Evolutionary conservation across 352 stramenopile genomes (phyloP), one percentile per base, ranked within the genome.

Genomic region (Globisporangium splendens): DNA sequence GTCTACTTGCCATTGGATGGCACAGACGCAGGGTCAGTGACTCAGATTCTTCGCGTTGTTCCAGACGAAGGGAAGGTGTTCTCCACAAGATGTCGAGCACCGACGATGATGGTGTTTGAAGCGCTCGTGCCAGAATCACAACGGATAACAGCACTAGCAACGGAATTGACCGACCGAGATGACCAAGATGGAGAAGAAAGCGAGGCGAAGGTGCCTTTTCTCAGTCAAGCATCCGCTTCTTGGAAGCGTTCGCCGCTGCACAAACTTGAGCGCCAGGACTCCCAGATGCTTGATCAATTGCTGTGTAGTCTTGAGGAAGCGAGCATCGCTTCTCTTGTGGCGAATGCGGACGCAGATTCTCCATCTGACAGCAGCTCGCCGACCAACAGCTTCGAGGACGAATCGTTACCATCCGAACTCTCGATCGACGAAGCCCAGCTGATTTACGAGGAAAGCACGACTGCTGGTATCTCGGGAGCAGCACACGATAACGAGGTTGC

Each of bases 51-150:
- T 10, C 61, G 69, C 3, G 69, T 75, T 15, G 50, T 73, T 12
- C 48, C 62, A 0, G 33, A 62, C 10, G 69, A 77, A 54, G 67
- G 59, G 28, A 77, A 75, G 59, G 69, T 77, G 42, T 77, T 77
- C 14, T 77, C 69, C 1, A 77, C 69, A 1, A 48, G 67, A 0
- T 62, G 59, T 14, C 63, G 69, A 11, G 69, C 69, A 13, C 69
- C 69, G 20, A 75, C 66, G 22, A 62, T 77, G 66, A 72, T 77
- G 15, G 69, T 75, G 54, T 77, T 77, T 56, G 69, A 77, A 46
- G 69, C 63, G 15, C 49, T 72, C 5, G 10, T 31, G 39, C 41
- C 46, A 6, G 42, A 39, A 28, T 22, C 21, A 15, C 24, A 46
- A 7, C 3, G 22, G 49, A 10, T 18, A 44, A 15, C 22, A n/a